These are phyloP conservation scores for Trichomonas vaginalis DNA, from an alignment of 208 protist species.

Conservation along the genomic window DNA sequence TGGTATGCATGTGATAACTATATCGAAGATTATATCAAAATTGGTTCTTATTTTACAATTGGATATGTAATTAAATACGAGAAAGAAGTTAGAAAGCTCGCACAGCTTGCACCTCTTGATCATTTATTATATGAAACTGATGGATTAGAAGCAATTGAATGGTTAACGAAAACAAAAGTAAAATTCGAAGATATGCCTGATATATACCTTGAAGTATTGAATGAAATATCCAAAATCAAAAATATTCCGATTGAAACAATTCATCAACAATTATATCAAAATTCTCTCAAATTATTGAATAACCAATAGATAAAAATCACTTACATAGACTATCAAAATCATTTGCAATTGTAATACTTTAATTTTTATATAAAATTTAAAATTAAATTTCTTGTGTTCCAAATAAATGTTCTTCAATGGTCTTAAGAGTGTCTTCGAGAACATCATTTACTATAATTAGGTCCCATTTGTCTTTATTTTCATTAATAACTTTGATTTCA, in stretches of 20 bases:
- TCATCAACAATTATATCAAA: background rate
- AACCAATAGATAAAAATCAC: too few relatives aligned
- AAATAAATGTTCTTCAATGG: too few relatives aligned
- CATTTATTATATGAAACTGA: background rate
- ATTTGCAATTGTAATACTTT: too few relatives aligned
- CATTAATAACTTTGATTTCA: conserved; percentile 32
- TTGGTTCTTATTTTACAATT: background rate
- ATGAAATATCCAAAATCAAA: background rate
- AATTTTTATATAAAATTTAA: too few relatives aligned
- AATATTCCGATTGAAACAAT: background rate
- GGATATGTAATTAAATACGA: background rate
- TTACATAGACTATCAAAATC: too few relatives aligned
- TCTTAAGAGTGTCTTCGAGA: background rate
- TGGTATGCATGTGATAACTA: background rate
- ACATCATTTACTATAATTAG: background rate
- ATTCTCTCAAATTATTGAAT: background rate
- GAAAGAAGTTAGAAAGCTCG: background rate
- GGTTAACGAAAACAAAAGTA: background rate
- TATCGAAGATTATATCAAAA: background rate
- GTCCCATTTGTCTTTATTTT: background rate
- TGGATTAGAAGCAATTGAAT: background rate
- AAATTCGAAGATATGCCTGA: background rate
- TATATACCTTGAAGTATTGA: background rate
- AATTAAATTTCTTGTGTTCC: too few relatives aligned
- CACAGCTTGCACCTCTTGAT: background rate